A percentile compares a stretch with the other conserved stretches of the same genome.
These are phyloP conservation scores for Aspergillus asperescens DNA, from an alignment of 495 filamentous ascomycete genomes.

Conservation along the genomic window DNA sequence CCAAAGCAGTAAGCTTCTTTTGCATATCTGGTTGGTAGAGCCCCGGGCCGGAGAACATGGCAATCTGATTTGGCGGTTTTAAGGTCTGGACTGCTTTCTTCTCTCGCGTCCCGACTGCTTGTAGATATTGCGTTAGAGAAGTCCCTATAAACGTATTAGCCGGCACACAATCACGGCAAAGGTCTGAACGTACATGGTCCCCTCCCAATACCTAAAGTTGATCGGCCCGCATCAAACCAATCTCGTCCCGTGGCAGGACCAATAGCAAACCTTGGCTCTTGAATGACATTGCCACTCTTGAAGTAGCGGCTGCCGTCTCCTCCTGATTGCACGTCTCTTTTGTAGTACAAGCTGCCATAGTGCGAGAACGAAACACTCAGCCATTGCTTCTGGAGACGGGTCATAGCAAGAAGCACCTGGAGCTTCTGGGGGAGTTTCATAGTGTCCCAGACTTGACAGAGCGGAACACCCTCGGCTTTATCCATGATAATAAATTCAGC, in stretches of 20 bases:
- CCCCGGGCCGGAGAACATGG: slow-evolving; percentile 31
- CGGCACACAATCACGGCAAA: slow-evolving; percentile 5
- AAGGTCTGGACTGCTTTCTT: slow-evolving; percentile 21
- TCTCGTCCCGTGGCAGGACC: slow-evolving; percentile 29
- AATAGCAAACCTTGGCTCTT: slow-evolving; percentile 28
- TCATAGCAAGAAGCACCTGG: slow-evolving; percentile 30
- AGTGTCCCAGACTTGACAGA: slow-evolving; percentile 26
- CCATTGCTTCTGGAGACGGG: slow-evolving; percentile 28
- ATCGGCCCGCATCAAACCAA: slow-evolving; percentile 29
- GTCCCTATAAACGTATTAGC: slow-evolving; percentile 20
- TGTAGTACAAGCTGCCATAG: slow-evolving; percentile 32
- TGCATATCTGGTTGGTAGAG: slow-evolving; percentile 28
- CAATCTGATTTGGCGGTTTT: slow-evolving; percentile 23
- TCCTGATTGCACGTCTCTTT: slow-evolving; percentile 17
- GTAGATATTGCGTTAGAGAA: slow-evolving; percentile 23
- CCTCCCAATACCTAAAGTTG: slow-evolving; percentile 23
- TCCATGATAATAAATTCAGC: slow-evolving; percentile 39
- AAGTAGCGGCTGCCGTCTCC: slow-evolving; percentile 16
- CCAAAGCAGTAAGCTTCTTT: slow-evolving; percentile 29
- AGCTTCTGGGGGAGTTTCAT: slow-evolving; percentile 27
- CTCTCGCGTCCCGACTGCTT: slow-evolving; percentile 28
- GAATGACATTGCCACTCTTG: slow-evolving; percentile 22
- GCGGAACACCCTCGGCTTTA: slow-evolving; percentile 23
- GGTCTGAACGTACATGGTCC: slow-evolving; percentile 26
- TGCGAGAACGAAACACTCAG: slow-evolving; percentile 27